Percentiles rank a stretch among this genome's conserved stretches.
Conservation (phyloP, 2,329 filamentous ascomycete species). For the Talaromyces funiculosus region DNA sequence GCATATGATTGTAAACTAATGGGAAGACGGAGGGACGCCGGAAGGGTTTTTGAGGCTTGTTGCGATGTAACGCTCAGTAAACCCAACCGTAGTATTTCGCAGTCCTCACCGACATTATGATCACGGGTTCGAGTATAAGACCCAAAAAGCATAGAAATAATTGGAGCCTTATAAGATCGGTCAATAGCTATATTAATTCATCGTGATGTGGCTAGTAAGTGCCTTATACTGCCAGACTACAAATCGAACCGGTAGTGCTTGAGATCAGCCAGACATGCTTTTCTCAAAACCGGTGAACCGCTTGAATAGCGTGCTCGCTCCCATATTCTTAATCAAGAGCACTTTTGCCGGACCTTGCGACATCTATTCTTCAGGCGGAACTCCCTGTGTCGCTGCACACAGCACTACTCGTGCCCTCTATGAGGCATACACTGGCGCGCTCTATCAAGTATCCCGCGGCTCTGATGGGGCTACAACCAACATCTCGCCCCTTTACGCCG, state of each 20-base stretch:
- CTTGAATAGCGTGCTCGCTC: slow-evolving; percentile 18
- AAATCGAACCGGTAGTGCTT: neutral
- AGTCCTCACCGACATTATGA: neutral
- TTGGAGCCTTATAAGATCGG: neutral
- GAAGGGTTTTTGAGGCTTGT: neutral
- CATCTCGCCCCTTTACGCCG: slow-evolving; percentile 50
- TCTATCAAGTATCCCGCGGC: slow-evolving; percentile 57
- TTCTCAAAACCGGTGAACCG: neutral
- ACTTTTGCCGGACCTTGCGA: slow-evolving; percentile 56
- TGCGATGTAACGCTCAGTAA: neutral
- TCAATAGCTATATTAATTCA: neutral
- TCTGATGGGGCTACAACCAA: slow-evolving; percentile 46
- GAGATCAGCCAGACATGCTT: neutral
- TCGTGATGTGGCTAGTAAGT: neutral
- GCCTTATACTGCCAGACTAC: neutral
- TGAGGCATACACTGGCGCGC: slow-evolving; percentile 46
- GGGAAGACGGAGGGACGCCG: neutral
- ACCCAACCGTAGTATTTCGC: neutral
- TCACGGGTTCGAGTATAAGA: neutral
- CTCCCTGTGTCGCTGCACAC: slow-evolving; percentile 60
- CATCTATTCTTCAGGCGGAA: slow-evolving; percentile 53
- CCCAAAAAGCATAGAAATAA: neutral
- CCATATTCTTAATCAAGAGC: slow-evolving; percentile 32
- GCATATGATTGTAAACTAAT: neutral
- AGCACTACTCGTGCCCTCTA: slow-evolving; percentile 61